Evolutionary conservation across 148 eudicot species (phyloP), one percentile per base, ranked within the genome.

Genomic region (Nepenthes mirabilis): DNA sequence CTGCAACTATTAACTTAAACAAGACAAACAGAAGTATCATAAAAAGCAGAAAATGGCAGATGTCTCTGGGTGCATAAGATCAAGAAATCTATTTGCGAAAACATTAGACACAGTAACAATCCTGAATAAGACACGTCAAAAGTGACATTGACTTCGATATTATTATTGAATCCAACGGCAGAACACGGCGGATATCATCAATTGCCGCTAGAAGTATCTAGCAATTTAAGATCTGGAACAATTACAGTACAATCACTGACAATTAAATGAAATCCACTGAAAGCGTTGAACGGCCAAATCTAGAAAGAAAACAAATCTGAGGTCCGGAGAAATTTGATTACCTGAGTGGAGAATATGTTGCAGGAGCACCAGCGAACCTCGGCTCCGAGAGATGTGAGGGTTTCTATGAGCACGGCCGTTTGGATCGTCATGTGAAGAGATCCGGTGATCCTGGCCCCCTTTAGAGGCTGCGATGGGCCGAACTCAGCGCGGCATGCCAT

Each of bases 301-400:
- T 52, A 52, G 55, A 9, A 55, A 54, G n/a, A 3, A 33, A 3
- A 33, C 33, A n/a, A 9, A 23, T 2, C 35, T 32, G 36, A 34
- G 11, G 33, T 23, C 14, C 8, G 32, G 1, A 54, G 52, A 43
- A 7, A 6, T 14, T 12, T 35, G 2, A 45, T 33, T 66, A 78
- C 82, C 82, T 78, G 82, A 55, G 96, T 93, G 55, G 98, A 93
- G 87, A 93, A 93, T 73, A 93, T 93, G 79, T 93, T 93, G 82
- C 98, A 93, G 9, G 96, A 88, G 65, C 96, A 93, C 98, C 98
- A 93, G 5, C 98, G 68, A 23, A 93, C 98, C 65, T 93, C 98
- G 40, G 98, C 98, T 23, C 98, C 96, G 5, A 91, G 72, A 3
- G 98, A 86, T 33, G 98, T 88, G 5, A 91, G 79, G 60, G 98